Conservation (phyloP, 2,329 filamentous ascomycete species). For the Curvularia verruculosa region DNA sequence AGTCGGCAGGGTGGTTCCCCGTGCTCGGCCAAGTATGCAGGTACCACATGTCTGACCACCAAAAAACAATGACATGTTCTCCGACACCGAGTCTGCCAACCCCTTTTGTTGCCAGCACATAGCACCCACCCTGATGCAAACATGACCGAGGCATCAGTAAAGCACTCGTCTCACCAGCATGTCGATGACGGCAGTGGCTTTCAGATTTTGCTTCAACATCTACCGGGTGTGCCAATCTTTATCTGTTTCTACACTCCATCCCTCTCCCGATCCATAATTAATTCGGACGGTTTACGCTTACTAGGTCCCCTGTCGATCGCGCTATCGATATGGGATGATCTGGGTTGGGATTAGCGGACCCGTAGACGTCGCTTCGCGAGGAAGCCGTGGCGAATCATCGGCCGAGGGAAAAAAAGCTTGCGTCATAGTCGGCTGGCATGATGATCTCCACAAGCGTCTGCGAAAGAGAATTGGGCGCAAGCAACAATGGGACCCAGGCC, state of each 20-base stretch:
- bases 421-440: constrained; percentile 10
- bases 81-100: not conserved
- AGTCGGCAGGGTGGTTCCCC: not conserved
- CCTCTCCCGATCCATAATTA: constrained; percentile 4
- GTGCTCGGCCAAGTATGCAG: not conserved
- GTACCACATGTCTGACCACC: not conserved
- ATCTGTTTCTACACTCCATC: constrained; percentile 5
- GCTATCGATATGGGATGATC: constrained; percentile 18
- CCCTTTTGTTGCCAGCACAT: not conserved
- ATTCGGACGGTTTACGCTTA: constrained; percentile 6
- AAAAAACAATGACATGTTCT: not conserved
- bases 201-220: not conserved
- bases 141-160: not conserved
- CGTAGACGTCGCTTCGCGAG: not conserved
- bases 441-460: constrained; percentile 1
- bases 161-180: constrained; percentile 2
- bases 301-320: constrained; percentile 30
- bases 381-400: not conserved
- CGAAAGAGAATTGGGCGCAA: not conserved
- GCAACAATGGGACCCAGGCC: not conserved
- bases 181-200: constrained; percentile 4
- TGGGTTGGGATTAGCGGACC: not conserved
- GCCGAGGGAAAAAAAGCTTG: not conserved
- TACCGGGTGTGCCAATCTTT: constrained; percentile 15
- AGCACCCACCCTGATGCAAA: not conserved